Percentiles rank a stretch among this genome's conserved stretches.
These are phyloP conservation scores for Isochrysis galbana DNA, from an alignment of 78 protist species.

Conservation along the genomic window DNA sequence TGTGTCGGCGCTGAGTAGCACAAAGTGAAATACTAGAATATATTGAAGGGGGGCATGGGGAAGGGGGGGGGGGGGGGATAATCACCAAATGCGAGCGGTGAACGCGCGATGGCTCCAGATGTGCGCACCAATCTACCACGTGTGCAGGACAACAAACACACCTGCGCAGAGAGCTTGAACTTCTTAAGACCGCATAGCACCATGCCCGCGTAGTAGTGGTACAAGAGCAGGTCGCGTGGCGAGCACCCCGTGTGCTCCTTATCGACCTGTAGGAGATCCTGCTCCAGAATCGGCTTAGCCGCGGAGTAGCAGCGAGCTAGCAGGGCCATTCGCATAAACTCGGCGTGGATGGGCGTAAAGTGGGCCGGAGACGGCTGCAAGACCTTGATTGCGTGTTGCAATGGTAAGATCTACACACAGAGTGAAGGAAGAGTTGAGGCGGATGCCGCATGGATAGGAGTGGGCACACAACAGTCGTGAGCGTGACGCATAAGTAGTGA, in stretches of 20 bases:
- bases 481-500: too few relatives aligned
- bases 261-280: background rate
- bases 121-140: too few relatives aligned
- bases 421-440: too few relatives aligned
- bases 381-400: too few relatives aligned
- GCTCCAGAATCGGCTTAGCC: background rate
- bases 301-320: background rate
- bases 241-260: constrained; percentile 1
- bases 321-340: background rate
- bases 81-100: too few relatives aligned
- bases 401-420: too few relatives aligned
- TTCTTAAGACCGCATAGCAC: constrained; percentile 68
- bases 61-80: background rate
- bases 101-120: too few relatives aligned
- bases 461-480: too few relatives aligned
- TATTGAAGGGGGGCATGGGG: background rate
- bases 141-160: too few relatives aligned
- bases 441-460: too few relatives aligned
- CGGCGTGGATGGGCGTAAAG: background rate
- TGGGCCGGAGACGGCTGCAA: background rate
- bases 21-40: background rate
- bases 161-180: too few relatives aligned
- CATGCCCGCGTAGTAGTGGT: constrained; percentile 83
- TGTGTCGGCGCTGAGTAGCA: constrained; percentile 69
- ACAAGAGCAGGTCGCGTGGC: constrained; percentile 64